Conservation (phyloP, 2,329 filamentous ascomycete species). For the Fonsecaea monophora region DNA sequence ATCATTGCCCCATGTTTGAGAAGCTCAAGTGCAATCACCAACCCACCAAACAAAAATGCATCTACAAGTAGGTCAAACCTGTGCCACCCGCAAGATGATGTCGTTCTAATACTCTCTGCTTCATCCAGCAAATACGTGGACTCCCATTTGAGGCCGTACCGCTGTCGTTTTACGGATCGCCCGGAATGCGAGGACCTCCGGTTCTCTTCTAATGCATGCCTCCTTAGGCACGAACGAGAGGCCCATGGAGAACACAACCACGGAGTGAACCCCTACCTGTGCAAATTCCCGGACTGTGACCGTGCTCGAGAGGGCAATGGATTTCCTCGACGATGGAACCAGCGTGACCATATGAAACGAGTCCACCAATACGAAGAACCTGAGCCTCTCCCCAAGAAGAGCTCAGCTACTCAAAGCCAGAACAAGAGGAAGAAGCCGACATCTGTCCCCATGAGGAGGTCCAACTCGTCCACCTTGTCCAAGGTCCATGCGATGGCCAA, state of each 20-base stretch:
- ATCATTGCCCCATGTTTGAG: slow-evolving; percentile 85
- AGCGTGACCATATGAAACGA: slow-evolving; percentile 95
- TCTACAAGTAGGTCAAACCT: slow-evolving; percentile 81
- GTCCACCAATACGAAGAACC: slow-evolving; percentile 70
- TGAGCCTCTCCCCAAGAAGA: slow-evolving; percentile 37
- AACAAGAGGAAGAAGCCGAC: slow-evolving; percentile 37
- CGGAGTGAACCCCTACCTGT: slow-evolving; percentile 89
- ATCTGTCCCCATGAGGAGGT: slow-evolving; percentile 40
- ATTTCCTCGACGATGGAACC: slow-evolving; percentile 94
- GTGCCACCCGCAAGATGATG: slow-evolving; percentile 25
- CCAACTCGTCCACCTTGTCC: slow-evolving; percentile 36
- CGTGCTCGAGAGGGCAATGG: slow-evolving; percentile 81
- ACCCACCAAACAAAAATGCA: slow-evolving; percentile 96
- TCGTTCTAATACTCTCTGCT: slow-evolving; percentile 38
- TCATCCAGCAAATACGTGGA: slow-evolving; percentile 86
- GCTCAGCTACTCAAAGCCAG: slow-evolving; percentile 20
- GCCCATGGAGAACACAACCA: slow-evolving; percentile 95
- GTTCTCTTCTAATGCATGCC: slow-evolving; percentile 93
- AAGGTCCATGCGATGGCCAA: slow-evolving; percentile 31
- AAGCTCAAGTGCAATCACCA: slow-evolving; percentile 81
- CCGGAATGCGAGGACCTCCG: slow-evolving; percentile 80
- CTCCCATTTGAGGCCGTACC: slow-evolving; percentile 94
- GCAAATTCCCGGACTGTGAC: slow-evolving; percentile 86
- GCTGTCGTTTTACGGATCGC: slow-evolving; percentile 72
- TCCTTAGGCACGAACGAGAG: slow-evolving; percentile 93